Percentiles rank a stretch among this genome's conserved stretches.
phyloP scores from a whole-genome alignment of 805 yeast species.

The Yamadazyma laniorum region DNA sequence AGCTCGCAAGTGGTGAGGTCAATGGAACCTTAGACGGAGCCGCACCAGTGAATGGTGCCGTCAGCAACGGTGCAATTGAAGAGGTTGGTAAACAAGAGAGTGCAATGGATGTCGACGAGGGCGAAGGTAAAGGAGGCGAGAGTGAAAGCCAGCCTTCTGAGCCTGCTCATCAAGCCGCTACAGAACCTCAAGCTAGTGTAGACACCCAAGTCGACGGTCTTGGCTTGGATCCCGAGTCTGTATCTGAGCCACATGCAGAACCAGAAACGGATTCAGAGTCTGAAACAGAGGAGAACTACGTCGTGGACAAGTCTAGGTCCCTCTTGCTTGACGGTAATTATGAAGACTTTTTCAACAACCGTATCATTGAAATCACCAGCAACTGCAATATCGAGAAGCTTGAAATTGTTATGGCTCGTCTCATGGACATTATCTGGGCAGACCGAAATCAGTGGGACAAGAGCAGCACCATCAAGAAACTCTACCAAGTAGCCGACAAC shows the following conservation, averaged over 20 bases:
- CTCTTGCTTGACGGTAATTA: slow-evolving; percentile 7
- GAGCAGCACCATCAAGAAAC: slow-evolving; percentile 30
- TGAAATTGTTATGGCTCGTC: slow-evolving; percentile 52
- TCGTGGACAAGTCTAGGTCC: slow-evolving; percentile 3
- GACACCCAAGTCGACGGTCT: not conserved
- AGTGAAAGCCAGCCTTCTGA: too few relatives aligned
- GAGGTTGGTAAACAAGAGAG: not conserved
- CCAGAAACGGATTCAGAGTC: slow-evolving; percentile 23
- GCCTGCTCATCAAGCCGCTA: too few relatives aligned
- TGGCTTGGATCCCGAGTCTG: not conserved
- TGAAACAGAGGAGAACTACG: slow-evolving; percentile 27
- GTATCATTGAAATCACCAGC: slow-evolving; percentile 30
- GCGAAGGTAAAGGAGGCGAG: not conserved
- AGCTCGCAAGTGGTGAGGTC: slow-evolving; percentile 8
- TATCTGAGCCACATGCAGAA: slow-evolving; percentile 10
- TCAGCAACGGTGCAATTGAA: not conserved
- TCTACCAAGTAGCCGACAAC: slow-evolving; percentile 22
- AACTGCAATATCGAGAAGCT: slow-evolving; percentile 36
- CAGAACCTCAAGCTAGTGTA: not conserved
- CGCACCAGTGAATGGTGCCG: slow-evolving; percentile 1
- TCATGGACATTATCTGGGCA: slow-evolving; percentile 74
- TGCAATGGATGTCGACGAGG: not conserved
- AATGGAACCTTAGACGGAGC: slow-evolving; percentile 2
- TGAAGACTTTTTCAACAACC: slow-evolving; percentile 23
- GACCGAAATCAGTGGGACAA: slow-evolving; percentile 53